Evolutionary conservation across 352 stramenopile genomes (phyloP), one percentile per base, ranked within the genome.

Genomic region (Aphanomyces invadans): DNA sequence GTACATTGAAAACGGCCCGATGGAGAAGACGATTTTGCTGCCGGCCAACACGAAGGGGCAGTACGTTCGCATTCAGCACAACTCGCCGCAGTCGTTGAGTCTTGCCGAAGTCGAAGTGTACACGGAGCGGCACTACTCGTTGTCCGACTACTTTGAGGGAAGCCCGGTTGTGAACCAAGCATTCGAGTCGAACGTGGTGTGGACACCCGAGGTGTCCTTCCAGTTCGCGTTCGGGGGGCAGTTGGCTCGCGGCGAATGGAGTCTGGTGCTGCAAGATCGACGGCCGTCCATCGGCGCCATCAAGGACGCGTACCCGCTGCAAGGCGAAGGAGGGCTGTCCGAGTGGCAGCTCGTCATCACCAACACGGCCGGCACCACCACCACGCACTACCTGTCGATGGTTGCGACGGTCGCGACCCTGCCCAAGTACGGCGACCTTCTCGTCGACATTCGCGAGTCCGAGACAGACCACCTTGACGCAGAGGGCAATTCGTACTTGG

Each of bases 31-130:
- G 62, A 23, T 63, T 83, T 28, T 70, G 85, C 75, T 81, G 32
- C 80, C 82, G 0, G 39, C 70, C 2, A 70, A 72, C 11, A 77
- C 74, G 5, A 28, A 33, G 23, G 81, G 79, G 9, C 81, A 89
- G 64, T 86, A 83, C 56, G 53, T 92, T 2, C 81, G 86, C 28
- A 75, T 92, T 21, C 68, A 89, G 1, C 79, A 84, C 39, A 68
- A 72, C 11, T 52, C 76, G 0, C 72, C 42, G n/a, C 73, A 73
- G 0, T 62, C 74, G 4, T 67, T 94, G 31, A 88, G 79, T 3
- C 66, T 94, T 11, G 79, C 82, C 19, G 86, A 94, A 65, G 81
- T 94, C 4, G 72, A 94, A 67, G 76, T 92, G 21, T 94, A 87
- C 44, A 55, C 67, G 0, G 75, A 87, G 55, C 70, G 76, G 5